phyloP scores from a whole-genome alignment of 176 grass and related monocot genomes.

The Musa troglodytarum region DNA sequence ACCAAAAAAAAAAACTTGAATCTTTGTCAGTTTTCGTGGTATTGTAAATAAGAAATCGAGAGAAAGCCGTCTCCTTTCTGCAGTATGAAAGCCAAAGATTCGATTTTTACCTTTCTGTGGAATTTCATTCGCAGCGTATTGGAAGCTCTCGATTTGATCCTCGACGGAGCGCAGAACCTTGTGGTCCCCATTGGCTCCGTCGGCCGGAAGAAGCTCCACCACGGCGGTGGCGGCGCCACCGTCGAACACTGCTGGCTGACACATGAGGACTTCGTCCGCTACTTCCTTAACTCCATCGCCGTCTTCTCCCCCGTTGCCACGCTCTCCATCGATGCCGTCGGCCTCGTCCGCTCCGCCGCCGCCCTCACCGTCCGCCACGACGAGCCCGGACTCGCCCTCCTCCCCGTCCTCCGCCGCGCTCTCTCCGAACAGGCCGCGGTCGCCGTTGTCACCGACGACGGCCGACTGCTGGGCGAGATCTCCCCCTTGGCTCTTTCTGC shows the following conservation, averaged over 20 bases:
- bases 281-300: conserved; percentile 82
- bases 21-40: not conserved
- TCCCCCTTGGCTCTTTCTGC: conserved; percentile 42
- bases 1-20: too few relatives aligned
- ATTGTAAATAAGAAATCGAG: not conserved
- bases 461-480: conserved; percentile 61
- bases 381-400: conserved; percentile 45
- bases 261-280: conserved; percentile 70
- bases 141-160: conserved; percentile 58
- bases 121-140: conserved; percentile 43
- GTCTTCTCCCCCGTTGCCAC: conserved; percentile 58
- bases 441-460: conserved; percentile 48
- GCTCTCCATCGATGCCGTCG: conserved; percentile 53
- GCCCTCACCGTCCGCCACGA: conserved; percentile 41
- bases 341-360: conserved; percentile 48
- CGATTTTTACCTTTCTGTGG: not conserved
- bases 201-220: conserved; percentile 27
- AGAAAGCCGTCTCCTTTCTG: not conserved
- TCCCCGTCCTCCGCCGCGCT: conserved; percentile 48
- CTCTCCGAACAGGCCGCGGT: conserved; percentile 39
- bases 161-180: conserved; percentile 60
- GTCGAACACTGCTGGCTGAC: conserved; percentile 69
- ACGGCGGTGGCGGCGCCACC: conserved; percentile 12
- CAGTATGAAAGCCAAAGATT: not conserved
- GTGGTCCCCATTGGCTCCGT: conserved; percentile 45